phyloP scores from a whole-genome alignment of 2,329 filamentous ascomycete species.

The Trichoderma polysporum region DNA sequence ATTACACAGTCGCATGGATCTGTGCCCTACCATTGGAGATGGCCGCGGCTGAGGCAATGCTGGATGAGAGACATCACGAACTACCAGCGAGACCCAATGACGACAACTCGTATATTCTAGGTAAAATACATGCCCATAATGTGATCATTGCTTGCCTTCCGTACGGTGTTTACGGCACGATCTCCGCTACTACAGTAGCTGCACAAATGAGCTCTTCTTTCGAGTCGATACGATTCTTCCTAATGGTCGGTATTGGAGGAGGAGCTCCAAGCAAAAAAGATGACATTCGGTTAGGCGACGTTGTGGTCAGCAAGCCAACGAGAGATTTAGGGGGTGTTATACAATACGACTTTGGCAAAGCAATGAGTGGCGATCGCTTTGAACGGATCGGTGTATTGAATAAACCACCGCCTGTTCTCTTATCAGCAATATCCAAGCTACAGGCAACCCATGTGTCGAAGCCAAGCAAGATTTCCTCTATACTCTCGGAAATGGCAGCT shows the following conservation, averaged over 20 bases:
- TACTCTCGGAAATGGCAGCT: background rate
- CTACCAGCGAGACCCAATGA: conserved; percentile 19
- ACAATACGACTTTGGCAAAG: conserved; percentile 6
- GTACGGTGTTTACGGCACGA: background rate
- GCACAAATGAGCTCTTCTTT: conserved; percentile 23
- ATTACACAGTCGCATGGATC: conserved; percentile 36
- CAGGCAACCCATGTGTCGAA: background rate
- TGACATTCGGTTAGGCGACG: background rate
- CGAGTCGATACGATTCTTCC: conserved; percentile 9
- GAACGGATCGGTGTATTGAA: background rate
- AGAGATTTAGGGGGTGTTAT: background rate
- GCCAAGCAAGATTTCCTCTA: background rate
- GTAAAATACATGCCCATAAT: conserved; percentile 28
- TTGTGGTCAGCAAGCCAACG: background rate
- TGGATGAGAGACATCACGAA: conserved; percentile 30
- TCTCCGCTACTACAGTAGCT: conserved; percentile 2
- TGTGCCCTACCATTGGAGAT: conserved; percentile 34
- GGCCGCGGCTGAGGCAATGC: conserved; percentile 31
- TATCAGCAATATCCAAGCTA: background rate
- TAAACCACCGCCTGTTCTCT: background rate
- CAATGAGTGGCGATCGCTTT: background rate
- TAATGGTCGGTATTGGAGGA: conserved; percentile 7
- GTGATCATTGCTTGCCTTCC: background rate
- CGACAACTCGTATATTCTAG: conserved; percentile 27
- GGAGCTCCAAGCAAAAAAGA: background rate